These are phyloP conservation scores for Ogataea nonfermentans DNA, from an alignment of 805 yeast genomes.

Conservation along the genomic window DNA sequence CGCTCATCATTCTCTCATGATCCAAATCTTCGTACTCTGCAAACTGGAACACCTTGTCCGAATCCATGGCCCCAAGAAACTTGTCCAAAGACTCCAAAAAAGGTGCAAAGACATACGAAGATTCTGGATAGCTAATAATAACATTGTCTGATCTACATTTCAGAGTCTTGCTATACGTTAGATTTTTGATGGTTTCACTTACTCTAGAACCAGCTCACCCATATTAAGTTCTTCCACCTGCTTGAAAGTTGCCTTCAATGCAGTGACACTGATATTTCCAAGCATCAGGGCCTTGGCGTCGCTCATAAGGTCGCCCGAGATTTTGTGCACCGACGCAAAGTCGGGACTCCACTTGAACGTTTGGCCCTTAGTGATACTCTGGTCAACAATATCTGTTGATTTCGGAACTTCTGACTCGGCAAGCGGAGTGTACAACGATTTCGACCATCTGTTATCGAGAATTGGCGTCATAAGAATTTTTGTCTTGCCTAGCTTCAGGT, in stretches of 20 bases:
- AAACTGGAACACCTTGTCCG: constrained; percentile 59
- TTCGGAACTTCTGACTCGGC: constrained; percentile 10
- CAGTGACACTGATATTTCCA: constrained; percentile 65
- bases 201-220: constrained; percentile 60
- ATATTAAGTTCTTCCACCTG: constrained; percentile 43
- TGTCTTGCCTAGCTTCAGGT: constrained; percentile 52
- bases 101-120: constrained; percentile 43
- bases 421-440: constrained; percentile 23
- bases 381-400: constrained; percentile 47
- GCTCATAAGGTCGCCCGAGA: constrained; percentile 43
- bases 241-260: constrained; percentile 68
- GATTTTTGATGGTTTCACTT: constrained; percentile 25
- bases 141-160: constrained; percentile 5
- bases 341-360: constrained; percentile 83
- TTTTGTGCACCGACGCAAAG: constrained; percentile 63
- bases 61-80: constrained; percentile 10
- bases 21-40: constrained; percentile 90
- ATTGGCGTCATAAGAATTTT: constrained; percentile 75
- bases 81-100: constrained; percentile 37
- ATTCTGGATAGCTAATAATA: constrained; percentile 7
- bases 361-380: constrained; percentile 39
- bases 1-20: constrained; percentile 55
- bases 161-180: constrained; percentile 10
- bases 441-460: constrained; percentile 73
- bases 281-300: constrained; percentile 71